These are phyloP conservation scores for Chaetomium cochliodes DNA, from an alignment of 495 filamentous ascomycete genomes.

Conservation along the genomic window DNA sequence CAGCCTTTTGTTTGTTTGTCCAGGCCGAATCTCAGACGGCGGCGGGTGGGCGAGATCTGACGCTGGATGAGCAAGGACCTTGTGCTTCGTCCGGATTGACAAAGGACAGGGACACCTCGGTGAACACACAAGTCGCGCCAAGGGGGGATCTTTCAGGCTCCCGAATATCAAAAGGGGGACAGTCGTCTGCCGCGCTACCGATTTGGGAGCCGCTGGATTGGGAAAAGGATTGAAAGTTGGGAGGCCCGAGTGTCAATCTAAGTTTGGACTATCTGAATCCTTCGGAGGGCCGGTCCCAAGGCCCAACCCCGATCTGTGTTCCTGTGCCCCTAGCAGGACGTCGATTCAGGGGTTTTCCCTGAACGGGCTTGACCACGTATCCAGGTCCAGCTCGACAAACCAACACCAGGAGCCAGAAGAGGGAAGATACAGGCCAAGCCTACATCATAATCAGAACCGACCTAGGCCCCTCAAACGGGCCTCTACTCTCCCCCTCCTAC, in stretches of 20 bases:
- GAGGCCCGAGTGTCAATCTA: background rate
- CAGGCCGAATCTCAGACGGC: no score
- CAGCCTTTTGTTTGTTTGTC: no score
- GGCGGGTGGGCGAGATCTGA: no score
- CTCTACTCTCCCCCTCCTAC: background rate
- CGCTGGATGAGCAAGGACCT: no score
- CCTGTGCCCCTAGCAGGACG: background rate
- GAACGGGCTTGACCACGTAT: no score
- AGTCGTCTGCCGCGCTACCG: background rate
- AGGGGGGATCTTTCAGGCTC: background rate
- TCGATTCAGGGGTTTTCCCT: background rate
- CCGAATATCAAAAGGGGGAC: background rate
- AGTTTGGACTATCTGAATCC: conserved; percentile 5
- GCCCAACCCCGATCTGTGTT: background rate
- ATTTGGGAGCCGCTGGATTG: background rate
- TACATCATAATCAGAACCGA: background rate
- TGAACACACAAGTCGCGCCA: background rate
- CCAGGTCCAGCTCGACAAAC: background rate
- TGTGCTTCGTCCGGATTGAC: no score
- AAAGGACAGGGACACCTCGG: background rate
- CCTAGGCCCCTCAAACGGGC: background rate
- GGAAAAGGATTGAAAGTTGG: background rate
- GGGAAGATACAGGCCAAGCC: background rate
- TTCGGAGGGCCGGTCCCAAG: background rate
- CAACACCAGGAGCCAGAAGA: background rate